Percentiles rank a stretch among this genome's conserved stretches.
Evolutionary conservation across 805 yeast species (phyloP).

Genomic region (Candida namnaoensis): DNA sequence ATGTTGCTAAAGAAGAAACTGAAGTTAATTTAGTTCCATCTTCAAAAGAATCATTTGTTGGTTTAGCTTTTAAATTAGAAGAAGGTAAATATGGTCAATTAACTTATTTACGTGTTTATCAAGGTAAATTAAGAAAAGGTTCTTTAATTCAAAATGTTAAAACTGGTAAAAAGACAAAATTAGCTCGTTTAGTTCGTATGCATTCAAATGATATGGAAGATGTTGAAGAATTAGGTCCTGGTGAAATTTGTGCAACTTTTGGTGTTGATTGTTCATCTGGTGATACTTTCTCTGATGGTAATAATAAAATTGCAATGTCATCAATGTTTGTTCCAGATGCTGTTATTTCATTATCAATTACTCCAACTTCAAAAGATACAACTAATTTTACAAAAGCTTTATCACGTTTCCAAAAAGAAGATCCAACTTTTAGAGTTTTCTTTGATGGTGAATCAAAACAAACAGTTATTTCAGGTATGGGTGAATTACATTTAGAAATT

Average conservation of each 20-base stretch:
- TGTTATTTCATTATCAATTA: slow-evolving; percentile 85
- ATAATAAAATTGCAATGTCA: slow-evolving; percentile 78
- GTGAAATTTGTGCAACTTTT: slow-evolving; percentile 98
- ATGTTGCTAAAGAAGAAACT: slow-evolving; percentile 52
- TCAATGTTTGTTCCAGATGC: slow-evolving; percentile 99
- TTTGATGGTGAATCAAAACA: slow-evolving; percentile 89
- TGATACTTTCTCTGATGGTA: slow-evolving; percentile 90
- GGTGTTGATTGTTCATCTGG: slow-evolving; percentile 99
- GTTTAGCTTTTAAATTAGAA: slow-evolving; percentile 97
- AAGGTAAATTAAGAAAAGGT: slow-evolving; percentile 91
- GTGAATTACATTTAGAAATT: slow-evolving; percentile 93
- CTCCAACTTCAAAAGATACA: slow-evolving; percentile 81
- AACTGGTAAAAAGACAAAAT: slow-evolving; percentile 88
- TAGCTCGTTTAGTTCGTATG: slow-evolving; percentile 93
- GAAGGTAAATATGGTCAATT: slow-evolving; percentile 98
- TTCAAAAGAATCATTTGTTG: slow-evolving; percentile 74
- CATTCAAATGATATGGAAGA: slow-evolving; percentile 99
- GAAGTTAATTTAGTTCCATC: slow-evolving; percentile 73
- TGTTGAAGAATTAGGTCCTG: slow-evolving; percentile 89
- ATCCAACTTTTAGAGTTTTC: slow-evolving; percentile 93
- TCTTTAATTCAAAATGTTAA: slow-evolving; percentile 80
- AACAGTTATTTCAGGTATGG: slow-evolving; percentile 95
- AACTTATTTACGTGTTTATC: slow-evolving; percentile 94
- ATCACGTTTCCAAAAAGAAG: slow-evolving; percentile 96
- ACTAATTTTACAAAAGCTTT: slow-evolving; percentile 93